Evolutionary conservation across 495 filamentous ascomycete genomes (phyloP).

Genomic region (Penicillium arizonense): DNA sequence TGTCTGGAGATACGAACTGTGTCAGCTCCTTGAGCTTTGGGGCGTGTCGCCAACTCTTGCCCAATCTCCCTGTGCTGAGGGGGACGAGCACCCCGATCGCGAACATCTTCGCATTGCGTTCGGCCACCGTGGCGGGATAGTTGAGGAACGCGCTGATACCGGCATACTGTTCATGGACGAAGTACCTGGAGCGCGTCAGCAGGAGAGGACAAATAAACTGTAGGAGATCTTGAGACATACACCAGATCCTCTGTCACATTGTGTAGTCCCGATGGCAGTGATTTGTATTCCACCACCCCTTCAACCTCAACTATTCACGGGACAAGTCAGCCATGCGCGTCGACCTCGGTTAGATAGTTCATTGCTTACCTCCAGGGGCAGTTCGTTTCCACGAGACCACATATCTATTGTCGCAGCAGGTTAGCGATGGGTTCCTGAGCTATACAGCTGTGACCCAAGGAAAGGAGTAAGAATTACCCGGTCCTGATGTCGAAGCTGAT

Average conservation of each 20-base stretch:
- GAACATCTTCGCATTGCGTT: slow-evolving; percentile 89
- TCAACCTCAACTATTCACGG: slow-evolving; percentile 67
- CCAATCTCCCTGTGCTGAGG: slow-evolving; percentile 80
- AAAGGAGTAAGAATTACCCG: slow-evolving; percentile 51
- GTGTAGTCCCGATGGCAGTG: slow-evolving; percentile 87
- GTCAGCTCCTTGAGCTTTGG: slow-evolving; percentile 72
- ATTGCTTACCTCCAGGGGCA: slow-evolving; percentile 52
- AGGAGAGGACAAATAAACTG: neutral
- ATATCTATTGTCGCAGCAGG: slow-evolving; percentile 46
- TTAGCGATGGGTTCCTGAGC: slow-evolving; percentile 17
- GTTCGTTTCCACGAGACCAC: slow-evolving; percentile 85
- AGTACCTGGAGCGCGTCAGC: slow-evolving; percentile 58
- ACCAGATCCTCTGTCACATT: slow-evolving; percentile 85
- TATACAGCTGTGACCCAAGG: slow-evolving; percentile 1
- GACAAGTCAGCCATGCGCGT: slow-evolving; percentile 19
- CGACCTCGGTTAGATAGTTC: slow-evolving; percentile 12
- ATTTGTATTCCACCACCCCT: slow-evolving; percentile 92
- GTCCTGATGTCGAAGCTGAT: slow-evolving; percentile 85
- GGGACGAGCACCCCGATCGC: slow-evolving; percentile 87
- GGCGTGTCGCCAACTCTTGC: slow-evolving; percentile 87
- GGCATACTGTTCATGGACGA: slow-evolving; percentile 80
- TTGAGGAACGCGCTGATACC: slow-evolving; percentile 94
- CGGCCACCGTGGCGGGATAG: slow-evolving; percentile 67
- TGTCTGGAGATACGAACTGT: slow-evolving; percentile 41
- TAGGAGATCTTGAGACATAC: slow-evolving; percentile 34